These are phyloP conservation scores for Syzygium malaccense DNA, from an alignment of 441 rosid genomes.

Conservation along the genomic window DNA sequence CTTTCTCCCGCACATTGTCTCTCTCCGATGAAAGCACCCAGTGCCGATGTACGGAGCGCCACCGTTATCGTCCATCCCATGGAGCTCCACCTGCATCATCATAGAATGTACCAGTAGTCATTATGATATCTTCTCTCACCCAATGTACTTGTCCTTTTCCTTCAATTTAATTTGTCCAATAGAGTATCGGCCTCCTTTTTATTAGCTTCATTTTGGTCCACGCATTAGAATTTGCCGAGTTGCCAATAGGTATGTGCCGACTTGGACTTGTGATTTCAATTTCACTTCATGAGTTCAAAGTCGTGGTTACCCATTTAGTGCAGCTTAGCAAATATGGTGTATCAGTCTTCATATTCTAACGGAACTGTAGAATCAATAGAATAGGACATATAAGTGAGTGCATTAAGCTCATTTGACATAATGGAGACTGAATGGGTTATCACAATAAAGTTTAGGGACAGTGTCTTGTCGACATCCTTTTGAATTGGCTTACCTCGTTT, in stretches of 20 bases:
- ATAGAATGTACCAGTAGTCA: neutral
- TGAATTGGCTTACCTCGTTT: neutral
- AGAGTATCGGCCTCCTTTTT: neutral
- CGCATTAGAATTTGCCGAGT: neutral
- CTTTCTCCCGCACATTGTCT: slow-evolving; percentile 13
- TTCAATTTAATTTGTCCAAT: neutral
- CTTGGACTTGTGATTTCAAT: neutral
- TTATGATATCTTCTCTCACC: neutral
- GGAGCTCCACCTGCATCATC: slow-evolving; percentile 6
- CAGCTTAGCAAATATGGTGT: neutral
- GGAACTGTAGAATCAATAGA: neutral
- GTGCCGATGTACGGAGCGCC: slow-evolving; percentile 18
- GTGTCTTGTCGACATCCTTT: neutral
- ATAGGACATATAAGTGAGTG: neutral
- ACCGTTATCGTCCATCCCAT: slow-evolving; percentile 10
- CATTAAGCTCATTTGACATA: neutral
- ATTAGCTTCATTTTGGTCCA: neutral
- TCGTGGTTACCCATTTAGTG: neutral
- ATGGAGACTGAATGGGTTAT: neutral
- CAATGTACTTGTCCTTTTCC: neutral
- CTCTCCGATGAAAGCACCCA: slow-evolving; percentile 26
- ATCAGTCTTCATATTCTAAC: neutral
- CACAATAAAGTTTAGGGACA: neutral
- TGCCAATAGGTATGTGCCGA: neutral
- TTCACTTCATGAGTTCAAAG: neutral